phyloP scores from a whole-genome alignment of 2,329 filamentous ascomycete species.

The Alternaria alternata region DNA sequence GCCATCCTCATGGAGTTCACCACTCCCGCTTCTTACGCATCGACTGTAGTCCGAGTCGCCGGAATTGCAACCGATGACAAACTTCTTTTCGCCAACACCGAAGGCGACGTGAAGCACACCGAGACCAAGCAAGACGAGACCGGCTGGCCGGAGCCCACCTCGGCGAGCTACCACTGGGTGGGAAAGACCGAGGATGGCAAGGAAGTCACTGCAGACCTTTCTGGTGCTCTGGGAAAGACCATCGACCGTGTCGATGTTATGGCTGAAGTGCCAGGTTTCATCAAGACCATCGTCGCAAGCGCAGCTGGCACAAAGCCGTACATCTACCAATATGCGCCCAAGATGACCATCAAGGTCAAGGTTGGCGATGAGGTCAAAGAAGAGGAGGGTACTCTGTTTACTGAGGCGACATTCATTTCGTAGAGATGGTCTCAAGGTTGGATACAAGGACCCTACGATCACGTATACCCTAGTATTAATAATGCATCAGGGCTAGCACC shows the following conservation, averaged over 20 bases:
- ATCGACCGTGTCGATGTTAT: conserved; percentile 92
- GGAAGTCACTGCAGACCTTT: conserved; percentile 72
- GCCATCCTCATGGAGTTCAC: conserved; percentile 96
- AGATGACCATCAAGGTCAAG: conserved; percentile 81
- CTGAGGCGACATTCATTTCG: conserved; percentile 96
- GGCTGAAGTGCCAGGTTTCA: conserved; percentile 93
- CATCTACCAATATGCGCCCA: conserved; percentile 91
- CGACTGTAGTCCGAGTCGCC: conserved; percentile 82
- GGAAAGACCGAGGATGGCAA: conserved; percentile 81
- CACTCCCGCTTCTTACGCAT: conserved; percentile 91
- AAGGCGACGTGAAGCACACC: conserved; percentile 73
- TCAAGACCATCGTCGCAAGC: conserved; percentile 90
- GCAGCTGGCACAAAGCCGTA: conserved; percentile 94
- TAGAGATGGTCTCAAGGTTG: conserved; percentile 46
- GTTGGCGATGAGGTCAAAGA: conserved; percentile 79
- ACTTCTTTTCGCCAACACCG: conserved; percentile 75
- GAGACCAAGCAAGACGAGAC: conserved; percentile 78
- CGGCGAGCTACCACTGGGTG: conserved; percentile 78
- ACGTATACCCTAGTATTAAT: conserved; percentile 45
- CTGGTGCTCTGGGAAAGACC: conserved; percentile 72
- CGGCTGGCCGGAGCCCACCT: conserved; percentile 87
- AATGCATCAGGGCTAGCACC: conserved; percentile 47
- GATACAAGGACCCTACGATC: conserved; percentile 27
- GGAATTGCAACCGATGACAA: conserved; percentile 82
- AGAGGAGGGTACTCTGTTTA: conserved; percentile 82